Base-by-base conservation (phyloP, 495 filamentous ascomycete genomes). In the Hyaloscypha finlandica region DNA sequence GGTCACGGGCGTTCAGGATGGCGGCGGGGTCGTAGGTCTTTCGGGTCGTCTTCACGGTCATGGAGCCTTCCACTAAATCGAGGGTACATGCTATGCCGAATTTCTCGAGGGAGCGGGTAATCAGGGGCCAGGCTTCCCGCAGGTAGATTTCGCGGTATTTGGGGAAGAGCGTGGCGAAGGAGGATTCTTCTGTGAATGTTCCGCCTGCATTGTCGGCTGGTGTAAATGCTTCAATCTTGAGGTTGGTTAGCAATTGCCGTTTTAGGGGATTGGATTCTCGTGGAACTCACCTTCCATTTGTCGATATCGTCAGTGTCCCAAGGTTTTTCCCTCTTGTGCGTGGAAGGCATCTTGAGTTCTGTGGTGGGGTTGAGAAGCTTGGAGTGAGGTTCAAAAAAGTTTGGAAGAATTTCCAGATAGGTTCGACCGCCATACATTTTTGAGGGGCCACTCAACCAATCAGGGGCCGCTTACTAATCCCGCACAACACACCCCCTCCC, bases 251-350 rank as follows among this genome's bases (percentile, higher is more conserved):
- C 19, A 22, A 37, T 55, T 42, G 22, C 35, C 53, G 19, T 25
- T 69, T 42, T 62, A 39, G 25, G 42, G 64, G 62, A 39, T 37
- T 19, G 20, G n/a, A 61, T 48, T 61, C 19, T 33, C 37, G 6
- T 33, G 22, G 4, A 33, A 25, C 42, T 64, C 68, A 92, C 86
- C 85, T 93, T 95, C 94, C 94, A 99, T 76, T 97, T 97, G 77
- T 99, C 94, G 70, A 97, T 93, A 73, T 97, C 95, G 65, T 95
- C 93, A 58, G 93, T 97, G 77, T 99, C 94, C 95, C 94, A 98
- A 42, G 95, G 92, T 77, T 99, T 99, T 6, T 97, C 93, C 66
- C 85, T 89, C 66, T 97, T 95, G 81, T 97, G 89, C 64, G 92
- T 97, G 61, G 92, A 96, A 64, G 94, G 94, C 94, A 97, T 97